Base-by-base conservation (phyloP, 2,329 filamentous ascomycete genomes). In the Bipolaris oryzae region DNA sequence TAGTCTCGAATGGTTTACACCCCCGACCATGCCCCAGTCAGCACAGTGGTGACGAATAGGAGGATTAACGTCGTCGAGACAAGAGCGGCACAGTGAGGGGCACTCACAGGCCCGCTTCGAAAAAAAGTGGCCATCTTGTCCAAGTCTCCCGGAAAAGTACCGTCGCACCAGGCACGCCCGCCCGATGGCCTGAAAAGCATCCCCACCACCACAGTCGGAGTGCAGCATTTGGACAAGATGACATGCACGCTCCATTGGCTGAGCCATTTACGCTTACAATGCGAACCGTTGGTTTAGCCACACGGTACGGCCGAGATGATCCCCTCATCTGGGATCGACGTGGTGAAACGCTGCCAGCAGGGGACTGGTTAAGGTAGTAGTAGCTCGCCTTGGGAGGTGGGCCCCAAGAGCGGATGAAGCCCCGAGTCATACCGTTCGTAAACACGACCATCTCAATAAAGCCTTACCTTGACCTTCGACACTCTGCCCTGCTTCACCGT, bases 221-320 rank as follows among this genome's bases (percentile, higher is more conserved):
- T 13, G 23, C 25, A 5, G 23, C n/a, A 25, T n/a, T 2, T 13
- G 11, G 25, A 31, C 28, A 11, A 31, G 28, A 13, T 31, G 28
- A 13, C 28, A 11, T 18, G n/a, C 25, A 31, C 16, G 28, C 25
- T 18, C 16, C 25, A 50, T 34, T 50, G 47, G 47, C 39, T 41
- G 10, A 21, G 20, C 18, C 7, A 15, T 42, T 31, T 13, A 35
- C 28, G 45, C 50, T 35, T 48, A 31, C 42, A 15, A 49, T 55
- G 49, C 58, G 55, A 58, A 55, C 52, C 43, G 43, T 57, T 57
- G 15, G 50, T 41, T 44, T 49, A 35, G 42, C 37, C 49, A 55
- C 53, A 37, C 51, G 45, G 58, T 55, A 45, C 52, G 41, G 34
- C 46, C 49, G 43, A 51, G 35, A 53, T 56, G 35, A 28, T 38